Evolutionary conservation across 2,329 filamentous ascomycete species (phyloP).

Genomic region (Arthroderma sp.): DNA sequence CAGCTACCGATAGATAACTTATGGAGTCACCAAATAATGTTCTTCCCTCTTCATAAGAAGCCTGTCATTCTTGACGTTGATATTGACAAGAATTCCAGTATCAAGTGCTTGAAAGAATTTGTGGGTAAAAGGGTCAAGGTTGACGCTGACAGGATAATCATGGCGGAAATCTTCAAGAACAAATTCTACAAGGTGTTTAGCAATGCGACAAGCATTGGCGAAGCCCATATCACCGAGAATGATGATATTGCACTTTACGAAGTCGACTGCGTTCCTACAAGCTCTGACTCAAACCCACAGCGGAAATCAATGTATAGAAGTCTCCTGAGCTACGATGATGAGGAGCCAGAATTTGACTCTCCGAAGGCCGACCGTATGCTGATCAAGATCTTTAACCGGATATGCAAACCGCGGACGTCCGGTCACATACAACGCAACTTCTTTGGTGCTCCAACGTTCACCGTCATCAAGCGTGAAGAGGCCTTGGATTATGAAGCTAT

Average conservation of each 20-base stretch:
- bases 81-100: constrained; percentile 53
- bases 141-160: constrained; percentile 52
- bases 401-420: constrained; percentile 16
- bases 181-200: constrained; percentile 81
- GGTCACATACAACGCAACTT: constrained; percentile 18
- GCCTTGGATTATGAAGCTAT: constrained; percentile 56
- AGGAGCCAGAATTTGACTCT: constrained; percentile 28
- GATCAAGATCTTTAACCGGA: constrained; percentile 36
- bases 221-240: constrained; percentile 49
- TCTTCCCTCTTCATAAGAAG: constrained; percentile 58
- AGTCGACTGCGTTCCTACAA: constrained; percentile 64
- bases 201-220: constrained; percentile 54
- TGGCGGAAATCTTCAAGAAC: constrained; percentile 66
- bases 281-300: constrained; percentile 50
- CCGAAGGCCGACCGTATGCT: constrained; percentile 34
- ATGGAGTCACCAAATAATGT: constrained; percentile 63
- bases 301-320: constrained; percentile 20
- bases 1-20: constrained; percentile 78
- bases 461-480: constrained; percentile 63
- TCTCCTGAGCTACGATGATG: constrained; percentile 24
- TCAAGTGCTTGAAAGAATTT: constrained; percentile 38
- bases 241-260: constrained; percentile 64
- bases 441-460: constrained; percentile 43
- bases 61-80: constrained; percentile 67
- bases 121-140: constrained; percentile 41